A percentile compares a stretch with the other conserved stretches of the same genome.
These are phyloP conservation scores for Backusella liffmaniae DNA, from an alignment of 192 early-diverging fungal genomes.

Conservation along the genomic window DNA sequence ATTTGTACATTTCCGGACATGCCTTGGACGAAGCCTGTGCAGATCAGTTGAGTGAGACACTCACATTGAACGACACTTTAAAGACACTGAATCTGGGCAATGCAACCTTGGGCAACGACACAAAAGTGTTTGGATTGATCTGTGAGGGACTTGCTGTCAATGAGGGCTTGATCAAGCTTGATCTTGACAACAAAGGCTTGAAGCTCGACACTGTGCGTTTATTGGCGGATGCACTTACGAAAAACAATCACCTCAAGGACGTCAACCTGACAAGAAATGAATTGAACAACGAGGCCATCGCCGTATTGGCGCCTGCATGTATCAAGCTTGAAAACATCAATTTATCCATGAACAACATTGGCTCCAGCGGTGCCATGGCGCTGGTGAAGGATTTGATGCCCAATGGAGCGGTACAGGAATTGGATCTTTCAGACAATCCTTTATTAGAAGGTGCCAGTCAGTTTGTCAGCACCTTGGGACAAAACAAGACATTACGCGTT, in stretches of 20 bases:
- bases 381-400: constrained; percentile 26
- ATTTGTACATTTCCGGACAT: constrained; percentile 55
- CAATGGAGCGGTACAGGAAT: constrained; percentile 23
- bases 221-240: constrained; percentile 25
- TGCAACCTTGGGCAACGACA: constrained; percentile 35
- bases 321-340: constrained; percentile 33
- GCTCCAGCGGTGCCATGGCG: constrained; percentile 22
- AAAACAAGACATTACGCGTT: constrained; percentile 29
- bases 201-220: neutral
- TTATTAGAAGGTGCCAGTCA: constrained; percentile 39
- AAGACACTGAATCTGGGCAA: constrained; percentile 43
- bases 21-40: constrained; percentile 36
- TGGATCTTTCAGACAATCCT: constrained; percentile 51
- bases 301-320: constrained; percentile 22
- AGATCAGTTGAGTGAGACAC: constrained; percentile 29
- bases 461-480: constrained; percentile 34
- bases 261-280: constrained; percentile 46
- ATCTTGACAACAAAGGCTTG: constrained; percentile 57
- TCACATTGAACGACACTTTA: constrained; percentile 46
- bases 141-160: constrained; percentile 47
- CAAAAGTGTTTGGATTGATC: constrained; percentile 26
- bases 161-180: constrained; percentile 39
- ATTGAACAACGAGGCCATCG: constrained; percentile 39
- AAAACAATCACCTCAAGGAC: constrained; percentile 30
- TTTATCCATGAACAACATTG: constrained; percentile 43